Evolutionary conservation across 345 rosid genomes (phyloP), one percentile per base, ranked within the genome.

Genomic region (Populus alba): DNA sequence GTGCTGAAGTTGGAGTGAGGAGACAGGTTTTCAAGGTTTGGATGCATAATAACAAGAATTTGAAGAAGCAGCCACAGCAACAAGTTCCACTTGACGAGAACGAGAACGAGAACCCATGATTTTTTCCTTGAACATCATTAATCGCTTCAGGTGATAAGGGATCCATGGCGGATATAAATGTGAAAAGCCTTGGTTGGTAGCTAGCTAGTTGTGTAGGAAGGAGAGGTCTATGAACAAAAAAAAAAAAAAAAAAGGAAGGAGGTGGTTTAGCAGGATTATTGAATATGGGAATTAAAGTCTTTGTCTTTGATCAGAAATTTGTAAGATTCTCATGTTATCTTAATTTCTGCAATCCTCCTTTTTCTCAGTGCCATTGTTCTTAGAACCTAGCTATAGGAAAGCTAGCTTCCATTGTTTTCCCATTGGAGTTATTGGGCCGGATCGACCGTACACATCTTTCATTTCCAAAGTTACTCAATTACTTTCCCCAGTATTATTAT

Each of bases 1-100:
- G 95, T 13, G 79, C 77, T 8, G 95, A 91, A 59, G 87, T 82
- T 74, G 95, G 97, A 4, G 88, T 92, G 9, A 89, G 81, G 73
- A 90, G 95, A 78, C 92, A 85, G 73, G 95, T 90, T 23, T 90
- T 92, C 81, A 91, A 91, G 80, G 97, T 92, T 9, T 92, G 97
- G 97, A 91, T 92, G 97, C 97, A 92, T 68, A 92, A 92, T 77
- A 92, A 92, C 79, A 92, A 92, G 91, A 90, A 78, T 73, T 77
- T 83, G 33, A 91, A 81, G 90, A 91, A 88, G 83, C 88, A 87
- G 57, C 86, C 12, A 22, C 71, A 69, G 53, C 73, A 68, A 35
- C 47, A 68, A 38, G 72, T 22, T 6, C 51, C 51, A 13, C 72
- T 38, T 22, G 49, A 11, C 25, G 33, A 70, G 72, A 35, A 31